These are phyloP conservation scores for Sarocladiaceae sp. DNA, from an alignment of 2,329 filamentous ascomycete genomes.

Conservation along the genomic window DNA sequence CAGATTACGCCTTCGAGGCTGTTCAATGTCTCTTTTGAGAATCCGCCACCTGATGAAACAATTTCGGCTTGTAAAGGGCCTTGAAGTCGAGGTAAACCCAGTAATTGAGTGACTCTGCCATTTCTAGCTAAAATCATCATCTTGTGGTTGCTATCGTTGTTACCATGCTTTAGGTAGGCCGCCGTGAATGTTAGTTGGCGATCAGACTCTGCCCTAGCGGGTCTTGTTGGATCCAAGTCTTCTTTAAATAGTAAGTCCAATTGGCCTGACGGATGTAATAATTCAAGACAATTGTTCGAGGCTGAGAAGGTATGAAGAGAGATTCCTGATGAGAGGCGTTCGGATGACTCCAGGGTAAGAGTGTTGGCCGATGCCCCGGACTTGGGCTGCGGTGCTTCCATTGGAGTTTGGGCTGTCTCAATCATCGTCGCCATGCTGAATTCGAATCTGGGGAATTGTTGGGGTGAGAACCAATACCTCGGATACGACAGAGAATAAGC, in stretches of 20 bases:
- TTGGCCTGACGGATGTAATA: slow-evolving; percentile 14
- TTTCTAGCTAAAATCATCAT: slow-evolving; percentile 13
- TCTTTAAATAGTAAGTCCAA: slow-evolving; percentile 16
- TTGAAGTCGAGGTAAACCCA: slow-evolving; percentile 16
- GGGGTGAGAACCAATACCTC: too few relatives aligned
- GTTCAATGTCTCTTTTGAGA: slow-evolving; percentile 4
- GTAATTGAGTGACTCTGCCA: slow-evolving; percentile 17
- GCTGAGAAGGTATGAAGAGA: slow-evolving; percentile 15
- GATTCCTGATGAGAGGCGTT: slow-evolving; percentile 14
- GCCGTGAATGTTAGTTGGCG: slow-evolving; percentile 16
- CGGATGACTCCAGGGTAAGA: slow-evolving; percentile 12
- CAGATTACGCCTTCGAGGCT: background rate
- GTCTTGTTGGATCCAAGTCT: slow-evolving; percentile 16
- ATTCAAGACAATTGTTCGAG: background rate
- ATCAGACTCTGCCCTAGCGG: slow-evolving; percentile 12
- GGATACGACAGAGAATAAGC: too few relatives aligned
- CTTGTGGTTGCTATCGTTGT: background rate
- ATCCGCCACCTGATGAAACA: slow-evolving; percentile 15
- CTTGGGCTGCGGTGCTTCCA: background rate
- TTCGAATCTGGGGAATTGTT: too few relatives aligned
- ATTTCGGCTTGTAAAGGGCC: slow-evolving; percentile 12
- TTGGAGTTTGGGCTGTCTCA: background rate
- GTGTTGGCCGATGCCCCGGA: background rate
- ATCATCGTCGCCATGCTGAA: background rate
- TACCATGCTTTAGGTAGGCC: slow-evolving; percentile 8